These are phyloP conservation scores for Haberlea rhodopensis DNA, from an alignment of 257 asterid genomes.

Conservation along the genomic window DNA sequence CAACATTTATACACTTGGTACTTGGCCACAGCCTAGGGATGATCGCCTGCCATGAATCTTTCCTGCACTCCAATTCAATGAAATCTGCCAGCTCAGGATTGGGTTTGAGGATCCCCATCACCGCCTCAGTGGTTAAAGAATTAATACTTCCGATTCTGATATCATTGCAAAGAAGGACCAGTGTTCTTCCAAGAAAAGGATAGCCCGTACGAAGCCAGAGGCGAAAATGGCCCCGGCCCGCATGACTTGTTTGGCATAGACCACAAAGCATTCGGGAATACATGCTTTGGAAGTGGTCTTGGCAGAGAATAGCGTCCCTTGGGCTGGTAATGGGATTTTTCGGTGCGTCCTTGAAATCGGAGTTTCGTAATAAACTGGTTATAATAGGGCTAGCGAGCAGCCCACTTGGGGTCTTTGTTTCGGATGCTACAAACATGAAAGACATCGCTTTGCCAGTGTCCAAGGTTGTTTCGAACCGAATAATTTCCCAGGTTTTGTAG, in stretches of 20 bases:
- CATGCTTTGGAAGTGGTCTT: constrained; percentile 46
- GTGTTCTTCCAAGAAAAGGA: constrained; percentile 38
- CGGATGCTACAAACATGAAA: constrained; percentile 35
- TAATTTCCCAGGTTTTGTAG: no score
- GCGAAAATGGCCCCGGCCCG: constrained; percentile 44
- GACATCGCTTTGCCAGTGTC: constrained; percentile 46
- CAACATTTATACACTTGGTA: constrained; percentile 34
- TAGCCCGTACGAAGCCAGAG: constrained; percentile 46
- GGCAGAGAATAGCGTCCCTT: constrained; percentile 37
- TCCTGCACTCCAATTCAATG: constrained; percentile 34
- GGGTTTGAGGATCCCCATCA: constrained; percentile 35
- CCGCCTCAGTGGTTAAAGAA: constrained; percentile 32
- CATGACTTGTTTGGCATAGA: constrained; percentile 36
- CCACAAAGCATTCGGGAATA: constrained; percentile 51
- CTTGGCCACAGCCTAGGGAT: constrained; percentile 42
- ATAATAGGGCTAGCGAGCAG: constrained; percentile 37
- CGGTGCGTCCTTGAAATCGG: constrained; percentile 34
- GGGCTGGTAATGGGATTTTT: constrained; percentile 42
- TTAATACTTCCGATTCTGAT: constrained; percentile 34
- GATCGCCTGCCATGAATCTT: constrained; percentile 41
- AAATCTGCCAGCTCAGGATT: constrained; percentile 37
- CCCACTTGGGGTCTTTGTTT: constrained; percentile 41
- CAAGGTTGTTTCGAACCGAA: no score
- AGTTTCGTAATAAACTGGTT: constrained; percentile 37
- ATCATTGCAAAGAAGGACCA: constrained; percentile 37